Percentiles rank a stretch among this genome's conserved stretches.
These are phyloP conservation scores for Chrysanthemum makinoi DNA, from an alignment of 129 eudicot genomes.

Conservation along the genomic window DNA sequence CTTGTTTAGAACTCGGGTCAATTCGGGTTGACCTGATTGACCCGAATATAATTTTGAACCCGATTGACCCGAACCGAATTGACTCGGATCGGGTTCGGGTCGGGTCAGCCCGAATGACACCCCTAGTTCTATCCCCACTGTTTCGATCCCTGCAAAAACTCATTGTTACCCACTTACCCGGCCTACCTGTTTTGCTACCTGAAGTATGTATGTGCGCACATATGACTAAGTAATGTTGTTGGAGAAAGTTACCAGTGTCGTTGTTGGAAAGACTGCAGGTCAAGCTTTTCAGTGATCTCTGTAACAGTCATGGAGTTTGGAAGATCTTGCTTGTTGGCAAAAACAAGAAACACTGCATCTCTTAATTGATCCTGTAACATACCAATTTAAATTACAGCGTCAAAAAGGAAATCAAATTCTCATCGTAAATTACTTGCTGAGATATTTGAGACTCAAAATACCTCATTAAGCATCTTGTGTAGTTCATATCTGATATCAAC, in stretches of 20 bases:
- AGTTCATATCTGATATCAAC: slow-evolving; percentile 63
- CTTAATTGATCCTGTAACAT: slow-evolving; percentile 42
- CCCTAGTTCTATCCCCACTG: no score
- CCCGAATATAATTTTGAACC: no score
- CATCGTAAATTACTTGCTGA: background rate
- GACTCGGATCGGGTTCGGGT: no score
- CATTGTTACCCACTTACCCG: no score
- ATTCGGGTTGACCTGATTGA: no score
- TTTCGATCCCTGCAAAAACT: no score
- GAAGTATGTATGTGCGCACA: background rate
- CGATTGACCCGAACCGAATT: no score
- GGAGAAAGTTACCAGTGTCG: slow-evolving; percentile 46
- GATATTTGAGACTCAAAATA: background rate
- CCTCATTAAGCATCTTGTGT: slow-evolving; percentile 62
- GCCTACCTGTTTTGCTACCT: no score
- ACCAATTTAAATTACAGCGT: background rate
- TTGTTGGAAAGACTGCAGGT: slow-evolving; percentile 53
- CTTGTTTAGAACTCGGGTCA: no score
- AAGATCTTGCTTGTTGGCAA: slow-evolving; percentile 70
- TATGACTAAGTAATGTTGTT: background rate
- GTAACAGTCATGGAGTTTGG: slow-evolving; percentile 68
- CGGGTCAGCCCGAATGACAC: no score
- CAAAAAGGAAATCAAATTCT: background rate
- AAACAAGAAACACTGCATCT: slow-evolving; percentile 57
- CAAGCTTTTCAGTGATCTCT: slow-evolving; percentile 63